These are phyloP conservation scores for Coemansia reversa DNA, from an alignment of 192 early-diverging fungal genomes.

Conservation along the genomic window DNA sequence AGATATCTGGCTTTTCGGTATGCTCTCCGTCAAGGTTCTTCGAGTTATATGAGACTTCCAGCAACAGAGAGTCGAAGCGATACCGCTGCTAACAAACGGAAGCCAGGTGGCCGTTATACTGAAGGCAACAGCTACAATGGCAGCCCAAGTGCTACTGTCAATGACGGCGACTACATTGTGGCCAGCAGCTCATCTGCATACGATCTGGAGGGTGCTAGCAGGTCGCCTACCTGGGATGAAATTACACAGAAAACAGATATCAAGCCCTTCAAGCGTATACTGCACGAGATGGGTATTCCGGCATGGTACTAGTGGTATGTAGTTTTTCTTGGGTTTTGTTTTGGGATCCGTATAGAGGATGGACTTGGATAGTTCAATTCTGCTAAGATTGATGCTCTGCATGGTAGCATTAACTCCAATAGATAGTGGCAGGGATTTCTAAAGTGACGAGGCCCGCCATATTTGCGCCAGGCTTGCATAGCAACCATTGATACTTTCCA, in stretches of 20 bases:
- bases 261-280: conserved; percentile 50
- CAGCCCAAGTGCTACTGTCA: conserved; percentile 27
- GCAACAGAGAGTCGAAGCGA: not conserved
- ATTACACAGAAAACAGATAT: conserved; percentile 37
- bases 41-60: conserved; percentile 20
- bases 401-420: too few species aligned
- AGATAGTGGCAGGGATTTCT: too few species aligned
- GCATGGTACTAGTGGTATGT: conserved; percentile 39
- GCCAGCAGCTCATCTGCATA: not conserved
- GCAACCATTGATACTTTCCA: too few species aligned
- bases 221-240: conserved; percentile 39
- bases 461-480: too few species aligned
- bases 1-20: conserved; percentile 24
- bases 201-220: conserved; percentile 32
- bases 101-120: not conserved
- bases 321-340: conserved; percentile 2
- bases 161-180: not conserved
- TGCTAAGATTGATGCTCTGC: too few species aligned
- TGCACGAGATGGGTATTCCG: conserved; percentile 54
- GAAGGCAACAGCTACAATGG: conserved; percentile 9
- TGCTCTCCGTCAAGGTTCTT: conserved; percentile 8
- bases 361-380: too few species aligned
- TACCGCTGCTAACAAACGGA: conserved; percentile 12
- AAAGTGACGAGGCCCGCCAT: too few species aligned
- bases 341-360: too few species aligned